Evolutionary conservation across 352 stramenopile genomes (phyloP).

Genomic region (Globisporangium okanoganense): DNA sequence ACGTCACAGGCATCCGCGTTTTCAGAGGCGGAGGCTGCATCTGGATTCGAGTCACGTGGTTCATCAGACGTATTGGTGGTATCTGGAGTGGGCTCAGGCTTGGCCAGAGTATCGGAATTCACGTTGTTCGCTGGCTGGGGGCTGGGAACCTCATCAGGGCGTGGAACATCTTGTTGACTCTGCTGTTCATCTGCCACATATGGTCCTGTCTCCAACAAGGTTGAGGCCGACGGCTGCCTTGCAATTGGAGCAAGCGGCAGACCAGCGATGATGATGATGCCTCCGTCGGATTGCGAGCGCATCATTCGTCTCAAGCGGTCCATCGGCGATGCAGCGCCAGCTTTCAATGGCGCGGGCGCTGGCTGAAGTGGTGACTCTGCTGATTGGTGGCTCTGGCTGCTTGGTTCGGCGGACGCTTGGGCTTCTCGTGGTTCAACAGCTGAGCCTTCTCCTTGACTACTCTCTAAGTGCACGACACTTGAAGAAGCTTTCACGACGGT

Average conservation of each 20-base stretch:
- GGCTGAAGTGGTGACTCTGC: neutral
- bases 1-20: constrained; percentile 21
- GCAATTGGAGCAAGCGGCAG: neutral
- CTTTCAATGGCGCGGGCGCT: neutral
- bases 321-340: constrained; percentile 14
- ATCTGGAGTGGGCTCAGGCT: neutral
- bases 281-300: constrained; percentile 32
- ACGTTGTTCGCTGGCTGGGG: neutral
- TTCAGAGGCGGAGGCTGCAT: neutral
- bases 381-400: neutral
- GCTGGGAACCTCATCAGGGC: neutral
- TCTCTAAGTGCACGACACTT: neutral
- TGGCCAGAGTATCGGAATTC: neutral
- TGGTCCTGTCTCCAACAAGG: neutral
- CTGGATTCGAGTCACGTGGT: neutral
- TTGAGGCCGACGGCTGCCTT: neutral
- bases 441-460: neutral
- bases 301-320: constrained; percentile 19
- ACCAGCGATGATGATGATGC: constrained; percentile 12
- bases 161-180: neutral
- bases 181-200: neutral
- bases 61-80: no score
- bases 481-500: neutral
- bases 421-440: neutral
- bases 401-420: neutral